These are phyloP conservation scores for Kwoniella pini DNA, from an alignment of 768 basidiomycete species.

Conservation along the genomic window DNA sequence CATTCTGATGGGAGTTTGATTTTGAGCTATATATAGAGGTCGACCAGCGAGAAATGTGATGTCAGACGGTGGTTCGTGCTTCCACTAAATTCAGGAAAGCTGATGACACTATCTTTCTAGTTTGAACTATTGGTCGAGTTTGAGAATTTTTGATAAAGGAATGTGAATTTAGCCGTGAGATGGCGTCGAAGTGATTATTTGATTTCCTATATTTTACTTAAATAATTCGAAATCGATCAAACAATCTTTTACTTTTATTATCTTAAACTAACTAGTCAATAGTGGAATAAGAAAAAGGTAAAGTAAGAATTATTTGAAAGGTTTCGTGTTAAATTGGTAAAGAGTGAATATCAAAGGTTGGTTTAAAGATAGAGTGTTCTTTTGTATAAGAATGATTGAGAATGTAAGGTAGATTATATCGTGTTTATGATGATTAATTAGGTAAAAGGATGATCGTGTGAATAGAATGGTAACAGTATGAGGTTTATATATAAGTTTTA, in stretches of 20 bases:
- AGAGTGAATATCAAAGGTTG: constrained; percentile 2
- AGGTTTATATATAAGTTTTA: not conserved
- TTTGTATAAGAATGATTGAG: not conserved
- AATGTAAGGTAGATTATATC: not conserved
- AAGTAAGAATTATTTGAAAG: too few relatives aligned
- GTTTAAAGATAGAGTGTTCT: not conserved
- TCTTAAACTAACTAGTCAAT: not conserved
- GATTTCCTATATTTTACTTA: not conserved
- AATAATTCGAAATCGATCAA: not conserved
- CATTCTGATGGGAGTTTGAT: not conserved
- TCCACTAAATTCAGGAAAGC: not conserved
- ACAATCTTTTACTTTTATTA: not conserved
- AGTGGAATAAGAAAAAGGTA: not conserved
- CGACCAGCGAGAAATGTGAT: constrained; percentile 4
- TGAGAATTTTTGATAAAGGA: constrained; percentile 8
- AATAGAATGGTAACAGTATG: not conserved
- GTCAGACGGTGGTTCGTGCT: not conserved
- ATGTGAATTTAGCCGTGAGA: constrained; percentile 13
- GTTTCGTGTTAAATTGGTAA: constrained; percentile 1
- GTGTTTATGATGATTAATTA: not conserved
- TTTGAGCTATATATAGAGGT: constrained; percentile 1
- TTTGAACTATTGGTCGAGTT: not conserved
- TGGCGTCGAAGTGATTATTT: constrained; percentile 13
- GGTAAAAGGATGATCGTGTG: not conserved
- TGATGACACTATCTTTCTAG: not conserved